Percentiles rank a stretch among this genome's conserved stretches.
phyloP scores from a whole-genome alignment of 805 yeast species.

The Sugiyamaella valdiviana region DNA sequence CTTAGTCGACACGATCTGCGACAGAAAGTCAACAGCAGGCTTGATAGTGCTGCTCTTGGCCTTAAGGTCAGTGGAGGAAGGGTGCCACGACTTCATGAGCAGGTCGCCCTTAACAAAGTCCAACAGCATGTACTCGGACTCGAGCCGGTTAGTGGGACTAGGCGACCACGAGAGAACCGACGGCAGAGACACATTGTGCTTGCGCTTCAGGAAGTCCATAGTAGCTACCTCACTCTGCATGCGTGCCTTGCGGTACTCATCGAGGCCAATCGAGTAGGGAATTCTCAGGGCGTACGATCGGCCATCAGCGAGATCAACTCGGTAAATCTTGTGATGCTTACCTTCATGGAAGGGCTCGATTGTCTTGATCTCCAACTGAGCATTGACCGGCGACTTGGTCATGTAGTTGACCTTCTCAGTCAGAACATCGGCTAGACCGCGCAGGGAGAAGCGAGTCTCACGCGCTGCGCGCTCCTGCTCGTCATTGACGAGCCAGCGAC shows the following conservation, averaged over 20 bases:
- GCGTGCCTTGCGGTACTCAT: constrained; percentile 49
- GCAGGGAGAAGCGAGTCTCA: constrained; percentile 72
- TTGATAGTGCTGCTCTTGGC: constrained; percentile 49
- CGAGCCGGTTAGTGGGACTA: constrained; percentile 53
- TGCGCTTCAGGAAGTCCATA: constrained; percentile 66
- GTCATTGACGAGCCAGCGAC: constrained; percentile 86
- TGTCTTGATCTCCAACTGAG: constrained; percentile 52
- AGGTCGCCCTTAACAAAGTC: constrained; percentile 75
- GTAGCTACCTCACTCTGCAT: constrained; percentile 91
- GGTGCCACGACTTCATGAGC: constrained; percentile 88
- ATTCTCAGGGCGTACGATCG: constrained; percentile 67
- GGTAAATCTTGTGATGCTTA: constrained; percentile 83
- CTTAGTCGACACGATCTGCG: constrained; percentile 45
- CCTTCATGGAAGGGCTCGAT: constrained; percentile 89
- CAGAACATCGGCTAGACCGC: constrained; percentile 51
- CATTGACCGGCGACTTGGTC: constrained; percentile 37
- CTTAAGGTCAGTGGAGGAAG: constrained; percentile 55
- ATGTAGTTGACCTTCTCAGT: constrained; percentile 26
- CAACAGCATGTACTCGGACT: constrained; percentile 72
- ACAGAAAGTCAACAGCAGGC: constrained; percentile 66
- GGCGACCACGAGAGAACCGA: constrained; percentile 64
- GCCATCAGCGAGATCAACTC: constrained; percentile 55
- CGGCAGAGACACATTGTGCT: constrained; percentile 66
- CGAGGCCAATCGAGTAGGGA: constrained; percentile 73
- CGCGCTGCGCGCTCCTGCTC: constrained; percentile 65